A percentile compares a stretch with the other conserved stretches of the same genome.
Evolutionary conservation across 2,329 filamentous ascomycete genomes (phyloP).

Genomic region (Pseudovirgaria hyperparasitica): DNA sequence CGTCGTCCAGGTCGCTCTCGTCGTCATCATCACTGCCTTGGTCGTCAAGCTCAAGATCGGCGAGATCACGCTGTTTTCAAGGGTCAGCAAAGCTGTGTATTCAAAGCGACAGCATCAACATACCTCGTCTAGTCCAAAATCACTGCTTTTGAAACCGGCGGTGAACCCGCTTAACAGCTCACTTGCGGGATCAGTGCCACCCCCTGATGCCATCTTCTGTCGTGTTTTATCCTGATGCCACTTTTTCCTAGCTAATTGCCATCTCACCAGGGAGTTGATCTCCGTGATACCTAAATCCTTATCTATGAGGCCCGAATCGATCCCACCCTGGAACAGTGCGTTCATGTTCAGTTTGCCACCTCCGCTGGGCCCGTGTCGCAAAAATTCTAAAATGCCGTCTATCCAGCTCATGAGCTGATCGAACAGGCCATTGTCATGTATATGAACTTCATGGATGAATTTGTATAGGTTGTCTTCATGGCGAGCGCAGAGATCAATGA

Average conservation of each 20-base stretch:
- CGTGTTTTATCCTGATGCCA: conserved; percentile 97
- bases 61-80: conserved; percentile 55
- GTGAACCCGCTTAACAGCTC: conserved; percentile 22
- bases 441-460: conserved; percentile 95
- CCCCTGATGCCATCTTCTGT: conserved; percentile 95
- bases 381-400: conserved; percentile 85
- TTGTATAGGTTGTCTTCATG: conserved; percentile 98
- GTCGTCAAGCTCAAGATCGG: conserved; percentile 74
- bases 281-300: conserved; percentile 61
- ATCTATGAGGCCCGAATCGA: conserved; percentile 55
- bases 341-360: conserved; percentile 91
- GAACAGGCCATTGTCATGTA: conserved; percentile 92
- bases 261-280: conserved; percentile 75
- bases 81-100: conserved; percentile 5
- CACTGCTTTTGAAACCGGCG: conserved; percentile 57
- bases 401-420: conserved; percentile 96
- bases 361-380: conserved; percentile 64
- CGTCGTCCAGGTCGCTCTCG: conserved; percentile 37
- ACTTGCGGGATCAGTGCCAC: conserved; percentile 35
- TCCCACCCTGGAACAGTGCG: conserved; percentile 72
- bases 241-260: conserved; percentile 92
- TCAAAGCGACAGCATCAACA: conserved; percentile 2
- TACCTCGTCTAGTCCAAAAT: conserved; percentile 82
- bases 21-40: conserved; percentile 49
- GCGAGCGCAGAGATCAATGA: conserved; percentile 89